Percentiles rank a stretch among this genome's conserved stretches.
phyloP scores from a whole-genome alignment of 257 asterid genomes.

The Marsdenia floribunda region DNA sequence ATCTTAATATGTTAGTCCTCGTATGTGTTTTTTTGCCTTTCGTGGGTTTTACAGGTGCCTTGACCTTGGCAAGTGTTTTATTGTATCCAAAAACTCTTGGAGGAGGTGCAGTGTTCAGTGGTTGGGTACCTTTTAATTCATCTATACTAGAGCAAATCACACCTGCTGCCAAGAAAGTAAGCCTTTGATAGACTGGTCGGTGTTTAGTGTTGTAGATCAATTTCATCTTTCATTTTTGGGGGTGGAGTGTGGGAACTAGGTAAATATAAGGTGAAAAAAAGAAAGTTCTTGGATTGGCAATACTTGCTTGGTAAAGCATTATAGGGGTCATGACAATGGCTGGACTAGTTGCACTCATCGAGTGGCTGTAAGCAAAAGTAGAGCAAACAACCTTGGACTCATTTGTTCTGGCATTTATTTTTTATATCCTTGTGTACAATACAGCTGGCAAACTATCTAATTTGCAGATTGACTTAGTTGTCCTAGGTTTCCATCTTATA shows the following conservation, averaged over 20 bases:
- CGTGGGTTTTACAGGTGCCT: slow-evolving; percentile 54
- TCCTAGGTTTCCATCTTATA: not conserved
- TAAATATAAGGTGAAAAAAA: no score
- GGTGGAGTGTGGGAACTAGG: not conserved
- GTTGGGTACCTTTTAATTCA: slow-evolving; percentile 87
- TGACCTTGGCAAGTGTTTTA: slow-evolving; percentile 88
- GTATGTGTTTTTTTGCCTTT: not conserved
- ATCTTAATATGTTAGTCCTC: slow-evolving; percentile 12
- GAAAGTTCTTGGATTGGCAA: not conserved
- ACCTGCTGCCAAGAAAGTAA: slow-evolving; percentile 73
- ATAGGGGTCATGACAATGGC: no score
- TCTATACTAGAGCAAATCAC: slow-evolving; percentile 56
- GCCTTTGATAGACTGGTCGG: not conserved
- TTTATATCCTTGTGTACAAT: no score
- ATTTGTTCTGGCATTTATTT: not conserved
- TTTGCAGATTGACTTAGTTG: not conserved
- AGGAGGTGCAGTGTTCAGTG: slow-evolving; percentile 97
- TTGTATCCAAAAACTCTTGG: slow-evolving; percentile 84
- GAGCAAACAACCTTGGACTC: not conserved
- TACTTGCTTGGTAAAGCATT: not conserved
- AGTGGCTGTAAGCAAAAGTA: not conserved
- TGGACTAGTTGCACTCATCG: not conserved
- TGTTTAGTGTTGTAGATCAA: not conserved
- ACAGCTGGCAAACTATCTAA: not conserved
- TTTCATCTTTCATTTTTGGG: not conserved